These are phyloP conservation scores for Rhizopogon salebrosus DNA, from an alignment of 768 basidiomycete genomes.

Conservation along the genomic window DNA sequence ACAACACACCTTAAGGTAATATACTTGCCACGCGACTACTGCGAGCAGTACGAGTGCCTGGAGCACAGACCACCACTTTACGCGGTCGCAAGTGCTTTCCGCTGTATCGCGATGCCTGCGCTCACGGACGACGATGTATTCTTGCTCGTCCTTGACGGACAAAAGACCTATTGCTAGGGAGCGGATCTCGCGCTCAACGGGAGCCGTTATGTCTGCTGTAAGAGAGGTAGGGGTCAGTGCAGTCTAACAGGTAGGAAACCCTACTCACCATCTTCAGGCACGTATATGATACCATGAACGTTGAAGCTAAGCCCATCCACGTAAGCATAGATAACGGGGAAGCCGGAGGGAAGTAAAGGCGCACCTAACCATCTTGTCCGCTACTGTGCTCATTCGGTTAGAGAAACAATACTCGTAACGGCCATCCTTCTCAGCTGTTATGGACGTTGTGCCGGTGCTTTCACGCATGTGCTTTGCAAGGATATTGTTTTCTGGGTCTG, in stretches of 20 bases:
- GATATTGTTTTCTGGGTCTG: slow-evolving; percentile 64
- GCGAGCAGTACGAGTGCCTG: slow-evolving; percentile 84
- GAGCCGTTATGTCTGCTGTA: slow-evolving; percentile 73
- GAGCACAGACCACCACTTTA: slow-evolving; percentile 98
- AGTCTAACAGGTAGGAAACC: neutral
- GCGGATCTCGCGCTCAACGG: slow-evolving; percentile 94
- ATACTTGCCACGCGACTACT: slow-evolving; percentile 96
- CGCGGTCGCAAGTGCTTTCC: slow-evolving; percentile 87
- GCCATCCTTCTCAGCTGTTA: slow-evolving; percentile 85
- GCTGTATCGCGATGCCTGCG: slow-evolving; percentile 90
- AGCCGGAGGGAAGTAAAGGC: neutral
- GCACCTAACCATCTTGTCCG: slow-evolving; percentile 92
- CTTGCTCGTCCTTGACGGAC: slow-evolving; percentile 96
- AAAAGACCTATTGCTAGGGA: slow-evolving; percentile 73
- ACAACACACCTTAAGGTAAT: slow-evolving; percentile 77
- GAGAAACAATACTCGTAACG: slow-evolving; percentile 96
- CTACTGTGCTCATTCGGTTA: slow-evolving; percentile 96
- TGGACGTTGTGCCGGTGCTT: slow-evolving; percentile 82
- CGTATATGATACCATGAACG: slow-evolving; percentile 94
- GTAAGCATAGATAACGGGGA: slow-evolving; percentile 1
- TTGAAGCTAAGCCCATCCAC: slow-evolving; percentile 66
- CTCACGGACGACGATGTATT: slow-evolving; percentile 96
- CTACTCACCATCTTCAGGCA: slow-evolving; percentile 79
- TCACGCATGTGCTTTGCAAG: slow-evolving; percentile 80
- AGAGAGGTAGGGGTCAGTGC: neutral